A percentile compares a stretch with the other conserved stretches of the same genome.
Evolutionary conservation across 2,329 filamentous ascomycete genomes (phyloP).

Genomic region (Botrytis medusae): DNA sequence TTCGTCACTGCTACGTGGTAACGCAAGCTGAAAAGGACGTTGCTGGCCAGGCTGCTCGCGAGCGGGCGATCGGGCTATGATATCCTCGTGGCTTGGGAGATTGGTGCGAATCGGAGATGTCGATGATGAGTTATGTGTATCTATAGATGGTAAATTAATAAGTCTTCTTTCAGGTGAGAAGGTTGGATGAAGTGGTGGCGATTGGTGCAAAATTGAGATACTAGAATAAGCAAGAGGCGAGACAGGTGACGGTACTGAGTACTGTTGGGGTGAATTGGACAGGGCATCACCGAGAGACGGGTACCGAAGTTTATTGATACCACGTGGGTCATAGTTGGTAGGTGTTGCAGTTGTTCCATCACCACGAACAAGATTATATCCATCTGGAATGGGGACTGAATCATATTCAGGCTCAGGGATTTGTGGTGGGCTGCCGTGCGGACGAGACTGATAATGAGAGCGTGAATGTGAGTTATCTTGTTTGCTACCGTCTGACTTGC

Average conservation of each 20-base stretch:
- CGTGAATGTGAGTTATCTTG: neutral
- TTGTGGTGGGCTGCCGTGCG: slow-evolving; percentile 14
- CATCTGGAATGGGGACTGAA: slow-evolving; percentile 38
- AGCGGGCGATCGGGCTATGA: slow-evolving; percentile 38
- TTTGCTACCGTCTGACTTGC: neutral
- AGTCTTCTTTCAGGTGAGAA: neutral
- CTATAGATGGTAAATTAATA: neutral
- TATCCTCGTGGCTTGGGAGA: slow-evolving; percentile 34
- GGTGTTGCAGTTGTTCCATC: slow-evolving; percentile 33
- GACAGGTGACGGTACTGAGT: slow-evolving; percentile 19
- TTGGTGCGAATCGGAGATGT: slow-evolving; percentile 20
- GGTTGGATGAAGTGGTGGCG: neutral
- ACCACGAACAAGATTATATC: slow-evolving; percentile 37
- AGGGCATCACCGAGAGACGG: slow-evolving; percentile 17
- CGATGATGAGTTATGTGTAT: neutral
- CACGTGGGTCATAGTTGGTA: slow-evolving; percentile 35
- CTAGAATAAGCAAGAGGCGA: neutral
- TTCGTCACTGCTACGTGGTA: slow-evolving; percentile 31
- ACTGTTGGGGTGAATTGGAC: slow-evolving; percentile 24
- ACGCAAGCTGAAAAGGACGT: slow-evolving; percentile 37
- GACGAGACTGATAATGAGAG: slow-evolving; percentile 25
- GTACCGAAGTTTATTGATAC: slow-evolving; percentile 22
- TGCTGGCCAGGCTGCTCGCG: slow-evolving; percentile 35
- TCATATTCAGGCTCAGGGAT: slow-evolving; percentile 37
- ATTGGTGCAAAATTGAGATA: neutral